Base-by-base conservation (phyloP, 176 grass and related monocot genomes). In the Oropetium thomaeum region DNA sequence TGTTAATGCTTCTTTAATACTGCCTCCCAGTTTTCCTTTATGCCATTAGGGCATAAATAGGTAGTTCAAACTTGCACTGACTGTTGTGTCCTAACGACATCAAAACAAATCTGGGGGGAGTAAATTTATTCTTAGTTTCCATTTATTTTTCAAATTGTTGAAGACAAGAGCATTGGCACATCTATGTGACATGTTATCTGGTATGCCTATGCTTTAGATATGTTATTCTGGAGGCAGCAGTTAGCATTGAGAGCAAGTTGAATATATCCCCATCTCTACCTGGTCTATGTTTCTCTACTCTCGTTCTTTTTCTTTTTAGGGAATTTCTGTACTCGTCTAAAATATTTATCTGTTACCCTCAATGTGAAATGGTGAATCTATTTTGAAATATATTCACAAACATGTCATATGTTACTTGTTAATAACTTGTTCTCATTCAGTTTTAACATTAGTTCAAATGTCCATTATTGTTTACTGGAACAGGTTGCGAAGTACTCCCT, bases 401-500 rank as follows among this genome's bases (percentile, higher is more conserved):
- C 11, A 65, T 37, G 43, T 66, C 30, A 70, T 30, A 48, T 57
- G 42, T 48, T 65, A 30, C 22, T 48, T 77, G 29, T 41, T 77
- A n/a, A n/a, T 13, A 41, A 72, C 35, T 55, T 76, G 43, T 44
- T 81, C 40, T 2, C 31, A 9, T 51, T 7, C 19, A 71, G 31
- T 48, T 77, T 33, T 19, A 22, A 33, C 25, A 10, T 71, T 54
- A 40, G 2, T 66, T 75, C 38, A 51, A 64, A 39, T 48, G 29
- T 51, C 14, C 59, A 34, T 69, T 77, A 38, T 53, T 66, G 23
- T 80, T 86, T 74, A 40, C 57, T 34, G 83, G 45, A 62, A 68
- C 82, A 97, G 94, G 78, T 87, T 44, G 63, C 37, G 3, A 82
- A 85, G 57, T 77, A 83, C 79, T 91, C 94, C 61, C 83, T 93